These are phyloP conservation scores for Thraustotheca clavata DNA, from an alignment of 352 stramenopile species.

Conservation along the genomic window DNA sequence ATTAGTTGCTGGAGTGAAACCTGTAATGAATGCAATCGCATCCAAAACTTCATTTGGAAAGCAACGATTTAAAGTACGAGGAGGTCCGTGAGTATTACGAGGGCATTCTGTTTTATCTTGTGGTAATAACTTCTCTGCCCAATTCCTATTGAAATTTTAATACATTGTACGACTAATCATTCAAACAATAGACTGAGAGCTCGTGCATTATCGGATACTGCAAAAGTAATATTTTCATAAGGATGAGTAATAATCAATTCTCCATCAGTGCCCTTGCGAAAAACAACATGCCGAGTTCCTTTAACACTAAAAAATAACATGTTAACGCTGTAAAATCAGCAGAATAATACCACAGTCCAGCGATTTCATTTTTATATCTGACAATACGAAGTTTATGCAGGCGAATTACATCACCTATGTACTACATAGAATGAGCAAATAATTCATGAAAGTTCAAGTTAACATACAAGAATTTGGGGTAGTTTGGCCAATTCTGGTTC, in stretches of 20 bases:
- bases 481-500: neutral
- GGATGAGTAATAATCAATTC: neutral
- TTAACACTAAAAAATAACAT: neutral
- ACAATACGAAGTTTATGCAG: neutral
- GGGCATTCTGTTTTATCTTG: neutral
- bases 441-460: neutral
- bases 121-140: neutral
- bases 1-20: neutral
- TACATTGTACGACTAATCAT: neutral
- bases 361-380: neutral
- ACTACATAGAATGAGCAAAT: neutral
- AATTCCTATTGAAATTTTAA: neutral
- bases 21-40: neutral
- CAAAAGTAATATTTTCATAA: neutral
- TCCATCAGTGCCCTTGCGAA: neutral
- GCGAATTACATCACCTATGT: constrained; percentile 10
- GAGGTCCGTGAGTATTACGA: neutral
- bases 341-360: neutral
- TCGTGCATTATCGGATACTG: neutral
- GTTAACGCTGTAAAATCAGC: neutral
- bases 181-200: neutral
- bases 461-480: constrained; percentile 3
- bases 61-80: neutral
- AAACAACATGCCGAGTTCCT: neutral
- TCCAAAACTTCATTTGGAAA: neutral